Evolutionary conservation across 108 stramenopile species (phyloP), one percentile per base, ranked within the genome.

Genomic region (Skeletonema grethae): DNA sequence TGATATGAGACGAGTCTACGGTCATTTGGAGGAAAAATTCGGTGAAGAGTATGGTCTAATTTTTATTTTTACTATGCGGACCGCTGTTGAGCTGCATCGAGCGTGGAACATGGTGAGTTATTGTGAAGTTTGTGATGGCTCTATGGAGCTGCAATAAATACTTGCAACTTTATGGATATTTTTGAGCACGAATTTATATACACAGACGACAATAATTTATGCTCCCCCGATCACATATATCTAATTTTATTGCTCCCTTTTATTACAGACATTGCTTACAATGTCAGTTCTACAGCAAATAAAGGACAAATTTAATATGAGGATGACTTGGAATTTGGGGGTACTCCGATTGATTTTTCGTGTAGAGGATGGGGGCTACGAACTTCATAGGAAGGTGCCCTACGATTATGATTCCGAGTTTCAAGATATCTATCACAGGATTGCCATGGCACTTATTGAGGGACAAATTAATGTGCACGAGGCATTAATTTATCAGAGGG

Each of bases 371-470:
- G 84, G 84, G 22, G 61, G 45, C 1, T 75, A 75, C 57, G 84
- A 85, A 67, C 68, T 85, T 11, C 73, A 85, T 53, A 81, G 84
- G 2, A 63, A 67, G 48, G 81, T 85, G 11, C 81, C 84, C 0
- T 85, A 85, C 43, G 84, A 85, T 59, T 85, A 85, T 60, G 84
- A 85, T 63, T 61, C 57, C 2, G 84, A 85, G 60, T 85, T 61
- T 56, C 84, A 85, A 70, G 77, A 85, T 57, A 53, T 82, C 45
- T 85, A 82, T 39, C 57, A 59, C 34, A 68, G 72, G 55, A 79
- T 78, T 70, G 84, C 81, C 11, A 65, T 77, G 28, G 81, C 84
- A 7, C 55, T 85, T 10, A 36, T 77, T 2, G 84, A 79, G 13
- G 81, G 81, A 10, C 67, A 70, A 35, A 82, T 85, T 34, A 58